These are phyloP conservation scores for Chlorella sp. DNA, from an alignment of 139 green algal species.

Conservation along the genomic window DNA sequence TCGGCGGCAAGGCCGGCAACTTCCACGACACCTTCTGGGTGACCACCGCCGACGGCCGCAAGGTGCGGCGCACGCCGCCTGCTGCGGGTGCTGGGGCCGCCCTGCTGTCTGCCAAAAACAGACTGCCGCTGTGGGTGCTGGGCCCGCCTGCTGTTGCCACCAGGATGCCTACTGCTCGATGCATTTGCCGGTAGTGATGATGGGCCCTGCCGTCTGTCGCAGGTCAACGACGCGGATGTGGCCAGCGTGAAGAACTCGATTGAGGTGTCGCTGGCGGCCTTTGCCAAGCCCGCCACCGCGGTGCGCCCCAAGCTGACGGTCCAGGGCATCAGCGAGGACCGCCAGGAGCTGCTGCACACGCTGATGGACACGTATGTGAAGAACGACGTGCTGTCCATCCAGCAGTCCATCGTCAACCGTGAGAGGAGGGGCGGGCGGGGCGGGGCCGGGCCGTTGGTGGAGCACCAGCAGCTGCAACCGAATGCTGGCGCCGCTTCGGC, in stretches of 20 bases:
- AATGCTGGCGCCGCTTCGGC: not conserved
- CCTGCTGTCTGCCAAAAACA: not conserved
- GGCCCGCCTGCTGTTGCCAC: too few species aligned
- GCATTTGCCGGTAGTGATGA: too few species aligned
- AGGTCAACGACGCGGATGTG: constrained; percentile 24
- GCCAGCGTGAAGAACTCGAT: constrained; percentile 23
- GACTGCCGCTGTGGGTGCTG: too few species aligned
- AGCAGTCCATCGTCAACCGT: constrained; percentile 96
- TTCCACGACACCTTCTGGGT: constrained; percentile 90
- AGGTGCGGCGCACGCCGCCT: not conserved
- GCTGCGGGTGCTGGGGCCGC: not conserved
- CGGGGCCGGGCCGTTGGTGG: too few species aligned
- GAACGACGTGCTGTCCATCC: constrained; percentile 95
- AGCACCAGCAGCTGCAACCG: too few species aligned
- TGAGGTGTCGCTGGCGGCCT: constrained; percentile 16
- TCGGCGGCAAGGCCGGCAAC: constrained; percentile 52
- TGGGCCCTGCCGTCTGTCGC: too few species aligned
- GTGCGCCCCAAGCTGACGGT: constrained; percentile 42
- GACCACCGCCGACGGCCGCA: constrained; percentile 43
- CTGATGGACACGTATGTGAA: constrained; percentile 91
- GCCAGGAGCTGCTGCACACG: constrained; percentile 46
- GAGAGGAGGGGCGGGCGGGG: not conserved
- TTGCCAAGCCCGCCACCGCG: constrained; percentile 7
- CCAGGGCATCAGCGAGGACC: constrained; percentile 29
- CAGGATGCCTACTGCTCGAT: too few species aligned